phyloP scores from a whole-genome alignment of 805 yeast species.

The Lipomyces starkeyi region DNA sequence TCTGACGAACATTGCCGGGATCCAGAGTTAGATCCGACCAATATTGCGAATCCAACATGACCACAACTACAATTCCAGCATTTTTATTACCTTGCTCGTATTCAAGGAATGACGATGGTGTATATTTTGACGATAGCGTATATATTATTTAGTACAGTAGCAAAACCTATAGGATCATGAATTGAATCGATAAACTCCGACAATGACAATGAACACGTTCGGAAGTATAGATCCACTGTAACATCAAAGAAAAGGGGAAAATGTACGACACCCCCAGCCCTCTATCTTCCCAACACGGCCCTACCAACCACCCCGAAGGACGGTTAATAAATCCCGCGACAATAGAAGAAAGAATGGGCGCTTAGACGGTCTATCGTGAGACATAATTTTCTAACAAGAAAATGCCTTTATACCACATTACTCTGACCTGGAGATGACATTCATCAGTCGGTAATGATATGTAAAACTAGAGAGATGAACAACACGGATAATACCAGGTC shows the following conservation, averaged over 20 bases:
- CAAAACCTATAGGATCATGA: neutral
- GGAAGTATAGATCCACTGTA: neutral
- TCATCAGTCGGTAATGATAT: conserved; percentile 33
- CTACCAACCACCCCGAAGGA: neutral
- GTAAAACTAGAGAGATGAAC: conserved; percentile 33
- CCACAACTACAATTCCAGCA: too few relatives aligned
- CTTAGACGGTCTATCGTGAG: conserved; percentile 34
- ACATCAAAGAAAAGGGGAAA: neutral
- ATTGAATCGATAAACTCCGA: neutral
- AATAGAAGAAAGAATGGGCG: conserved; percentile 32
- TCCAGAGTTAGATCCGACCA: too few relatives aligned
- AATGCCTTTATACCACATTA: conserved; percentile 10
- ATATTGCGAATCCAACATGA: too few relatives aligned
- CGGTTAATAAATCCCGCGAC: neutral
- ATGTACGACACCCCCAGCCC: conserved; percentile 40
- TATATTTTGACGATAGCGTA: too few relatives aligned
- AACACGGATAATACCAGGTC: conserved; percentile 37
- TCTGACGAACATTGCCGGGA: too few relatives aligned
- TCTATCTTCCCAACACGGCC: conserved; percentile 29
- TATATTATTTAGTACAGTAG: too few relatives aligned
- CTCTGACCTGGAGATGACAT: conserved; percentile 38
- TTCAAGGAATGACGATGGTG: too few relatives aligned
- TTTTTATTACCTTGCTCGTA: too few relatives aligned
- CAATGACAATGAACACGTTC: neutral
- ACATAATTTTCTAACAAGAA: neutral